Conservation (phyloP, 2,329 filamentous ascomycete genomes). For the Dothistroma pini region DNA sequence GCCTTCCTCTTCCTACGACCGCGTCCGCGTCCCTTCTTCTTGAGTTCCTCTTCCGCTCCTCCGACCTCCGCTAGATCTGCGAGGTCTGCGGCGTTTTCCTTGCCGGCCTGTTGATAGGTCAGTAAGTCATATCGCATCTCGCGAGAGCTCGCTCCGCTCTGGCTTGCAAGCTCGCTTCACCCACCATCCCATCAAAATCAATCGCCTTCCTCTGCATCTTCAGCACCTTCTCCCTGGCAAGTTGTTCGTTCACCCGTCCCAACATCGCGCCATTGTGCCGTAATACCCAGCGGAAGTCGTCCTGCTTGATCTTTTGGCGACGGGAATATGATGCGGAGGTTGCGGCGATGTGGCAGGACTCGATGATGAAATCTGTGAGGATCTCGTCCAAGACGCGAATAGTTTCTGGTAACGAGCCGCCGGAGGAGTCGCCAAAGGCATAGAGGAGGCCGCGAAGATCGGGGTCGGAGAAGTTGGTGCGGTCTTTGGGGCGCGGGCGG, state of each 20-base stretch:
- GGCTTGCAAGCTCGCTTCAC: background rate
- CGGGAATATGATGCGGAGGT: slow-evolving; percentile 80
- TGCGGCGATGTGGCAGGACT: slow-evolving; percentile 85
- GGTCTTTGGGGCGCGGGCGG: slow-evolving; percentile 46
- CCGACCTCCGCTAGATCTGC: slow-evolving; percentile 59
- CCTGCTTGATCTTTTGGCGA: slow-evolving; percentile 95
- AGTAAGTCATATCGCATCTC: background rate
- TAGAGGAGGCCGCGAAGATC: slow-evolving; percentile 60
- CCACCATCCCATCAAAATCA: slow-evolving; percentile 62
- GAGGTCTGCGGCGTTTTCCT: slow-evolving; percentile 36
- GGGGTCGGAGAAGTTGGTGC: slow-evolving; percentile 40
- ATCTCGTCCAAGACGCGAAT: slow-evolving; percentile 89
- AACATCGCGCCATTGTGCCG: slow-evolving; percentile 80
- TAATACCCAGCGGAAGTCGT: slow-evolving; percentile 94
- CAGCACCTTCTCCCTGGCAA: slow-evolving; percentile 82
- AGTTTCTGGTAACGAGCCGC: slow-evolving; percentile 75
- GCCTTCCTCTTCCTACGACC: slow-evolving; percentile 32
- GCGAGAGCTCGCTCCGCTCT: background rate
- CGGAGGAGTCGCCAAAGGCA: slow-evolving; percentile 71
- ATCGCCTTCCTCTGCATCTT: slow-evolving; percentile 77
- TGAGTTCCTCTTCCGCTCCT: slow-evolving; percentile 40
- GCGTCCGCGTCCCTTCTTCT: slow-evolving; percentile 29
- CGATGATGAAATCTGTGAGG: slow-evolving; percentile 93
- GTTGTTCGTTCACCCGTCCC: slow-evolving; percentile 82
- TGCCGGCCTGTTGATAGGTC: background rate